A percentile compares a stretch with the other conserved stretches of the same genome.
Conservation (phyloP, 1,284 basidiomycete species). For the Puccinia triticina region DNA sequence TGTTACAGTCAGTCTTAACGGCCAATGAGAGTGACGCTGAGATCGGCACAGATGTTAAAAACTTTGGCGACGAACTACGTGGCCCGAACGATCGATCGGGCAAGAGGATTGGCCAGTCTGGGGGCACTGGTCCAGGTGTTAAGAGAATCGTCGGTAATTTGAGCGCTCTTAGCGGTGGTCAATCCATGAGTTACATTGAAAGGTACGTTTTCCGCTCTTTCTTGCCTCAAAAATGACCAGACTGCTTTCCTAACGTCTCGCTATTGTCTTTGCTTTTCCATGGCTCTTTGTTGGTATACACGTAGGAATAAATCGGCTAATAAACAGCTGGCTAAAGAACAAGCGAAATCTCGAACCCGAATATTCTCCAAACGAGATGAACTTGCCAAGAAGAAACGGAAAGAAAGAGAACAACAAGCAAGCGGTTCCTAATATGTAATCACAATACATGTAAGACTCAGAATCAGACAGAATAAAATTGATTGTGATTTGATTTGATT, state of each 20-base stretch:
- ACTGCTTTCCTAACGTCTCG: background rate
- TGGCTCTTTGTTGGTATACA: conserved; percentile 37
- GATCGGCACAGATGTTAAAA: conserved; percentile 71
- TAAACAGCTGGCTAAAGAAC: conserved; percentile 57
- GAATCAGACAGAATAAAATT: background rate
- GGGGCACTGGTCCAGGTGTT: conserved; percentile 54
- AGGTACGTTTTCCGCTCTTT: conserved; percentile 30
- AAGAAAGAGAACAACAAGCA: conserved; percentile 47
- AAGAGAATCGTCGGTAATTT: conserved; percentile 58
- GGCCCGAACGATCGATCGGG: conserved; percentile 20
- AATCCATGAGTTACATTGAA: conserved; percentile 60
- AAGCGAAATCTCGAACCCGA: conserved; percentile 42
- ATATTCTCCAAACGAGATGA: conserved; percentile 52
- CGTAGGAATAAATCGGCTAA: conserved; percentile 59
- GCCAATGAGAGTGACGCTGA: conserved; percentile 90
- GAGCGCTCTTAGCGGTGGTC: conserved; percentile 59
- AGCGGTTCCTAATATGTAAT: conserved; percentile 20
- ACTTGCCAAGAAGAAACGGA: conserved; percentile 42
- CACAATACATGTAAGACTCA: background rate
- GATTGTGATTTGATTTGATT: too few relatives aligned
- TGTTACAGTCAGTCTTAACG: conserved; percentile 86
- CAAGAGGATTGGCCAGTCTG: conserved; percentile 36
- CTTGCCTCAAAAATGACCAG: background rate
- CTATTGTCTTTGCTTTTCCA: conserved; percentile 23
- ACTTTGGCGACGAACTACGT: conserved; percentile 64